Evolutionary conservation across 2,329 filamentous ascomycete genomes (phyloP).

Genomic region (Claviceps sp.): DNA sequence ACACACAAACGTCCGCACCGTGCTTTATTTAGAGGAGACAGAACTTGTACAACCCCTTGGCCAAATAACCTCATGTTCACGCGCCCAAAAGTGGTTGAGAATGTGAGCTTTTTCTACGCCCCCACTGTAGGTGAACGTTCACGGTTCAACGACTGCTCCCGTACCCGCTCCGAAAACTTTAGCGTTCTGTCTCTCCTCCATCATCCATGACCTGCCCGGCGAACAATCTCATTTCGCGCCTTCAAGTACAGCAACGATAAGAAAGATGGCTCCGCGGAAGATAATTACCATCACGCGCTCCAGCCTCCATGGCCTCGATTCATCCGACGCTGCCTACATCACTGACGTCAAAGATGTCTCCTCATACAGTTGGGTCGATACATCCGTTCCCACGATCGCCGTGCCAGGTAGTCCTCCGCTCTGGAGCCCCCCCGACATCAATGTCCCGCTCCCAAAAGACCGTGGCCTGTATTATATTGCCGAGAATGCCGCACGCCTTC

Average conservation of each 20-base stretch:
- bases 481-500: slow-evolving; percentile 31
- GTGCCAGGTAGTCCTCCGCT: slow-evolving; percentile 25
- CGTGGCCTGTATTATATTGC: slow-evolving; percentile 27
- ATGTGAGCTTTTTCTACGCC: too few relatives aligned
- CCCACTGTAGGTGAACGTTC: too few relatives aligned
- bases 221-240: too few relatives aligned
- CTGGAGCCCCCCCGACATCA: slow-evolving; percentile 20
- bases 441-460: slow-evolving; percentile 20
- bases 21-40: too few relatives aligned
- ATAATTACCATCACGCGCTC: not conserved
- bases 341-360: slow-evolving; percentile 25
- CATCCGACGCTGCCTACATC: slow-evolving; percentile 13
- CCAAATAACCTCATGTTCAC: too few relatives aligned
- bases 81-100: not conserved
- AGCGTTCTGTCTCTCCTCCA: not conserved
- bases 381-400: slow-evolving; percentile 26
- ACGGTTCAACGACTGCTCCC: too few relatives aligned
- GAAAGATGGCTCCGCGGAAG: not conserved
- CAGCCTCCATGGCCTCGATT: not conserved
- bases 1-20: too few relatives aligned
- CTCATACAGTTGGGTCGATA: slow-evolving; percentile 38
- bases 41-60: too few relatives aligned
- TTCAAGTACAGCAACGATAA: not conserved
- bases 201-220: too few relatives aligned
- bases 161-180: too few relatives aligned